Conservation (phyloP, 2,329 filamentous ascomycete genomes). For the Elsinoe ampelina region DNA sequence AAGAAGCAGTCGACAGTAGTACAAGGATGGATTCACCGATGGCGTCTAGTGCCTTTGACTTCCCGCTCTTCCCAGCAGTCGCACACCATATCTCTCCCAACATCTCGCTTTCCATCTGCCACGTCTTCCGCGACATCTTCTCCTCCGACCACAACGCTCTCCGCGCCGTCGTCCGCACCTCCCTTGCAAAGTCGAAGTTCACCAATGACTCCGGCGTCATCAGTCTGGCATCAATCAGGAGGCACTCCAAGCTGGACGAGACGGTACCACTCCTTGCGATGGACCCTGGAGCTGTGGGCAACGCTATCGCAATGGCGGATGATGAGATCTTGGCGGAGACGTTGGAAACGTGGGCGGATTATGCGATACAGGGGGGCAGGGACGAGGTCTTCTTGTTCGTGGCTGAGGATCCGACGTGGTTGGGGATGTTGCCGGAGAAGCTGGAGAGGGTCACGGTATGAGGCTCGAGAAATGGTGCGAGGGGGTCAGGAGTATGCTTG, state of each 20-base stretch:
- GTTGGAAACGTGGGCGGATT: background rate
- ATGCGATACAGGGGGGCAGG: background rate
- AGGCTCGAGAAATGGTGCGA: too few relatives aligned
- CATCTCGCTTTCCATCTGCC: too few relatives aligned
- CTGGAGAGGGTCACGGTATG: background rate
- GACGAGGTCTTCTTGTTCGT: background rate
- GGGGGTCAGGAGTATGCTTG: too few relatives aligned
- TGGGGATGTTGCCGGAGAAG: background rate
- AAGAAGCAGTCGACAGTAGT: too few relatives aligned
- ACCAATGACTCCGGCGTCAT: background rate
- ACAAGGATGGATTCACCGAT: too few relatives aligned
- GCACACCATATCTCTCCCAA: too few relatives aligned
- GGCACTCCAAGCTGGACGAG: background rate
- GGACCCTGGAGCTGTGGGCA: too few relatives aligned
- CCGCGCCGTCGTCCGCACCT: background rate
- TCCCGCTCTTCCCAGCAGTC: too few relatives aligned
- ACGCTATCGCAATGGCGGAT: background rate
- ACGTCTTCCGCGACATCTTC: background rate
- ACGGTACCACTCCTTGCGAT: background rate
- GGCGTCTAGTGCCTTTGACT: too few relatives aligned
- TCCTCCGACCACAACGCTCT: background rate
- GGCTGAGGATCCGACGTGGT: background rate
- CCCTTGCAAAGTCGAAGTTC: background rate
- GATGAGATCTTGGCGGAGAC: background rate
- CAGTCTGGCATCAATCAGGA: background rate